Evolutionary conservation across 306 rosid genomes (phyloP), one percentile per base, ranked within the genome.

Genomic region (Vicia faba): DNA sequence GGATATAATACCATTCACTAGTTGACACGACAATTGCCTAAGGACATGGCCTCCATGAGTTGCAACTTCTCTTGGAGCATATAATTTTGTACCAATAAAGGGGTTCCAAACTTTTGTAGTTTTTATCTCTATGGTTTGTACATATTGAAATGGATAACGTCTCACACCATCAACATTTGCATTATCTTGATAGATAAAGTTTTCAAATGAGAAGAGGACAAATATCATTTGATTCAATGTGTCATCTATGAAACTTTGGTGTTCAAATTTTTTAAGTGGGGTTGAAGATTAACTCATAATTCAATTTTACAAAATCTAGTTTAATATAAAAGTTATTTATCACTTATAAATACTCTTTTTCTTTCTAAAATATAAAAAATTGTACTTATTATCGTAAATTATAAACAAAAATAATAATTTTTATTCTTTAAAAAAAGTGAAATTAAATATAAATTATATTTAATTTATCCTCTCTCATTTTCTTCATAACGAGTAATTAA

Each of bases 131-230:
- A 61, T 58, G 46, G 19, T 6, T 25, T 9, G 26, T 57, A 50
- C 78, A 72, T 51, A 12, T 44, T 72, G 25, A 53, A 72, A 72
- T 78, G 78, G 78, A 67, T 60, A 72, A 41, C 70, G 25, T 72
- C 35, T 72, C 70, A 67, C 31, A 72, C 78, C 75, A 78, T 61
- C 61, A 43, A 29, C 62, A 28, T 28, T 28, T 57, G 62, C 12
- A 29, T 57, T 29, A n/a, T 57, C 7, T 57, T 13, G 38, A 55
- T 28, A 14, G 50, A 44, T 44, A 44, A 44, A 44, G 50, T 44
- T 44, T 44, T 2, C 50, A 44, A 44, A 41, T 1, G 3, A 44
- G 9, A 44, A 13, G 9, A 44, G 2, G 50, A 44, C 19, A 44
- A 44, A 44, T 41, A 41, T 41, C 15, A 41, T 11, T 1, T 41